Base-by-base conservation (phyloP, 352 stramenopile species). In the Pythium brachiatum region DNA sequence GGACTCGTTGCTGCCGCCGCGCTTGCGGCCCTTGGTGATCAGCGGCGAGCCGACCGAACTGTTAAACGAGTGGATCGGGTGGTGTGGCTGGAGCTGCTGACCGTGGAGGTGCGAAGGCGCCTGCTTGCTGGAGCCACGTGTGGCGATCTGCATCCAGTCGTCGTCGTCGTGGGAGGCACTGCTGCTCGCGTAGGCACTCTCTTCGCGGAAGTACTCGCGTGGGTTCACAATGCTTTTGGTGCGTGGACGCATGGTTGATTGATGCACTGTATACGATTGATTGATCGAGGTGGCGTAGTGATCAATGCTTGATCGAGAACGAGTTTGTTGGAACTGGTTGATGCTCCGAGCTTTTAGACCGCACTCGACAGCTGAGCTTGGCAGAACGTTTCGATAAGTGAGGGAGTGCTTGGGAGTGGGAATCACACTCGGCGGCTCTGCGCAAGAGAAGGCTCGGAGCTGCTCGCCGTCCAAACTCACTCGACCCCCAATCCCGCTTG, bases 211-310 rank as follows among this genome's bases (percentile, higher is more conserved):
- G 66, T 92, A 92, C 57, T 92, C 83, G 70, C 74, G 65, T 43
- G 83, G 72, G 62, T 74, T 89, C 43, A 89, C 78, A 13, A 92
- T 78, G 62, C 75, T 88, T 69, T 82, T 83, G 44, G 83, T 90
- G 26, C 83, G 81, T 53, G 83, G 79, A 29, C 83, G 76, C 83
- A 92, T 92, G 36, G 38, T 70, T 46, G 7, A 51, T 11, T 23
- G 34, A 41, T 9, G 31, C 11, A 12, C 31, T 36, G 31, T n/a
- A n/a, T n/a, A n/a, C n/a, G n/a, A n/a, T 18, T 13, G 13, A 16
- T 41, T 41, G 4, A 41, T 41, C 18, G 34, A 41, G 15, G 34
- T 8, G 18, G 34, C 18, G 8, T 3, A 16, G 34, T 41, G 34
- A 41, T 41, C 34, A 18, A 36, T 36, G 31, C 31, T n/a, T 41